A percentile compares a stretch with the other conserved stretches of the same genome.
Evolutionary conservation across 2,329 filamentous ascomycete genomes (phyloP).

Genomic region (Venturia aucupariae): DNA sequence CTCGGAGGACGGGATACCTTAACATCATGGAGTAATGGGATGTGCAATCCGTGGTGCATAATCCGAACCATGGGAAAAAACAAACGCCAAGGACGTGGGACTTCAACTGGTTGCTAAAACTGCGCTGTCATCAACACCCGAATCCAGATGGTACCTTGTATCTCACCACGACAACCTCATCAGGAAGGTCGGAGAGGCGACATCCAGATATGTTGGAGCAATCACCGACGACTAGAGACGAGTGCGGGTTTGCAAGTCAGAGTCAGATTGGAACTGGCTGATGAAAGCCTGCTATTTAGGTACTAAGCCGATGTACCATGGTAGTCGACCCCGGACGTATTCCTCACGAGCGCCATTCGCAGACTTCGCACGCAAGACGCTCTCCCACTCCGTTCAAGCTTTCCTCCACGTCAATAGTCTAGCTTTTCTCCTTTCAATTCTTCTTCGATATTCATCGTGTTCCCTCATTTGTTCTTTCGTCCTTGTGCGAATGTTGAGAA

Average conservation of each 20-base stretch:
- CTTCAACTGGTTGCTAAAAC: background rate
- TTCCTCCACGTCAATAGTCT: too few relatives aligned
- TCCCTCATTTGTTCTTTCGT: background rate
- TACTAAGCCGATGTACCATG: too few relatives aligned
- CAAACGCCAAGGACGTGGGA: conserved; percentile 3
- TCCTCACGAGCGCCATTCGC: background rate
- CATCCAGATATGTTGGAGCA: background rate
- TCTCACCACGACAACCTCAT: background rate
- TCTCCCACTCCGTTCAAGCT: background rate
- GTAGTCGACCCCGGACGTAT: too few relatives aligned
- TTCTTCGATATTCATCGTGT: background rate
- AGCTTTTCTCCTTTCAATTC: background rate
- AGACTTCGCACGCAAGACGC: background rate
- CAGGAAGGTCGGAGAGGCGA: background rate
- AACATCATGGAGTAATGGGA: too few relatives aligned
- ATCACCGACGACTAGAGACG: background rate
- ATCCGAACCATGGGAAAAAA: background rate
- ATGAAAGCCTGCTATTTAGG: background rate
- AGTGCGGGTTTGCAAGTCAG: background rate
- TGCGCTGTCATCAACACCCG: background rate
- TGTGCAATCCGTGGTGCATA: background rate
- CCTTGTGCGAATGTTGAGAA: background rate
- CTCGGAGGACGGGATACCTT: background rate
- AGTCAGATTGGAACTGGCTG: too few relatives aligned
- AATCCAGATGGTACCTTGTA: background rate